A percentile compares a stretch with the other conserved stretches of the same genome.
phyloP scores from a whole-genome alignment of 352 stramenopile genomes.

The Phytophthora capsici region DNA sequence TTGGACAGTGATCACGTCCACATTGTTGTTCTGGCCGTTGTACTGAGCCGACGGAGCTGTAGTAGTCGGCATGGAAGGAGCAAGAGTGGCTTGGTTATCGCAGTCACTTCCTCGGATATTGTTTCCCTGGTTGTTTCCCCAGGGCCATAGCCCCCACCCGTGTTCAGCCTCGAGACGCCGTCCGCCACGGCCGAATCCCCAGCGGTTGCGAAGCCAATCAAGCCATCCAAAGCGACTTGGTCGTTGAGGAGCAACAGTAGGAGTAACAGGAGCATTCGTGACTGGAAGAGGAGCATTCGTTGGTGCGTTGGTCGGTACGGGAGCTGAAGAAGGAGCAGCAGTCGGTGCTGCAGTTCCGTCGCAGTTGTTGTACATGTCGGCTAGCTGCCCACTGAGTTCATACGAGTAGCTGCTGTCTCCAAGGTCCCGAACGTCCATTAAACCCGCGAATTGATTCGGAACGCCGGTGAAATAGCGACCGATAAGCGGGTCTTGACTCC shows the following conservation, averaged over 20 bases:
- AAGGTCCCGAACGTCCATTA: conserved; percentile 57
- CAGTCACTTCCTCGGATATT: conserved; percentile 14
- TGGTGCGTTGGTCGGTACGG: neutral
- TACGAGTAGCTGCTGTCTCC: conserved; percentile 66
- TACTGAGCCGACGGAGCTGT: conserved; percentile 12
- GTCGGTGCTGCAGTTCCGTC: conserved; percentile 20
- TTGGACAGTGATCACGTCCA: conserved; percentile 41
- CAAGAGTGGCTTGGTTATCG: neutral
- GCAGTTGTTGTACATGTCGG: conserved; percentile 53
- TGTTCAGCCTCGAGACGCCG: conserved; percentile 27
- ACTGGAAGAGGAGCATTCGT: conserved; percentile 8
- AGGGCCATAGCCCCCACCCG: conserved; percentile 10
- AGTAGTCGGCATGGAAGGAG: neutral
- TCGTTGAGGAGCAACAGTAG: conserved; percentile 5
- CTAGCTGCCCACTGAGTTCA: conserved; percentile 53
- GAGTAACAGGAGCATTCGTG: neutral
- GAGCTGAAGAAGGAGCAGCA: neutral
- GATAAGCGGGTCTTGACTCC: conserved; percentile 43
- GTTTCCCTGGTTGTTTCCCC: neutral
- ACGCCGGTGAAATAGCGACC: conserved; percentile 49
- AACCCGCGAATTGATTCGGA: conserved; percentile 44
- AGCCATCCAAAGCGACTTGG: conserved; percentile 6
- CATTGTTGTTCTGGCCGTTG: conserved; percentile 32
- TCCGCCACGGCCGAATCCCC: conserved; percentile 10
- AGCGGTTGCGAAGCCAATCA: conserved; percentile 23